Conservation (phyloP, 805 yeast genomes). For the Candida vartiovaarae region DNA sequence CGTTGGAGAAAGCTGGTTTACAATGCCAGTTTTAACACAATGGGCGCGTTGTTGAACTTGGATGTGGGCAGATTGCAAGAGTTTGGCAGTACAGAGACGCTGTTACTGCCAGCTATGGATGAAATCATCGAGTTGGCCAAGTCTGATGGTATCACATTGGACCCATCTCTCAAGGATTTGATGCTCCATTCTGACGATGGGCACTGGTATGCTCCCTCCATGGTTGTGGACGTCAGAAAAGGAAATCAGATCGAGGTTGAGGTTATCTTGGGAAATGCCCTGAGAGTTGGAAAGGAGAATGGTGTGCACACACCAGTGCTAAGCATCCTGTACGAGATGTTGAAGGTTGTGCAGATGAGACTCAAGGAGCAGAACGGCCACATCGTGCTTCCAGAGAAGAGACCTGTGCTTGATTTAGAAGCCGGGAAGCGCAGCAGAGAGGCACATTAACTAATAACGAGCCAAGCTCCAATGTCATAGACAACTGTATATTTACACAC, state of each 20-base stretch:
- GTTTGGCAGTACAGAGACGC: constrained; percentile 34
- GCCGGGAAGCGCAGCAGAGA: background rate
- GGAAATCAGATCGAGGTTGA: constrained; percentile 67
- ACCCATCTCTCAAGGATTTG: constrained; percentile 38
- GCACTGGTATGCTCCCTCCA: constrained; percentile 58
- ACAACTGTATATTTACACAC: too few species aligned
- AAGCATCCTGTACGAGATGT: constrained; percentile 46
- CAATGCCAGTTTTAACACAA: constrained; percentile 61
- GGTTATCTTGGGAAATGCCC: constrained; percentile 61
- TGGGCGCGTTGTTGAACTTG: constrained; percentile 49
- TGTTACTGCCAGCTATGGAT: constrained; percentile 55
- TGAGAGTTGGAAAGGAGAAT: constrained; percentile 40
- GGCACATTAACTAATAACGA: background rate
- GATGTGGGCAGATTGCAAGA: constrained; percentile 51
- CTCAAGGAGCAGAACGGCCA: constrained; percentile 51
- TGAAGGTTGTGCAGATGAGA: constrained; percentile 55
- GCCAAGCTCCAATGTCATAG: too few species aligned
- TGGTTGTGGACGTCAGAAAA: constrained; percentile 61
- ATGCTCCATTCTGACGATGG: constrained; percentile 56
- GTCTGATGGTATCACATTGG: constrained; percentile 55
- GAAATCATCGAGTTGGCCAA: constrained; percentile 62
- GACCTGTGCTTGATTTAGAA: constrained; percentile 23
- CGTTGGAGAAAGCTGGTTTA: constrained; percentile 66
- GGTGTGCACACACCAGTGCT: constrained; percentile 56
- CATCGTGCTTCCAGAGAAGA: constrained; percentile 34